phyloP scores from a whole-genome alignment of 257 asterid species.

The Lycium ferocissimum region DNA sequence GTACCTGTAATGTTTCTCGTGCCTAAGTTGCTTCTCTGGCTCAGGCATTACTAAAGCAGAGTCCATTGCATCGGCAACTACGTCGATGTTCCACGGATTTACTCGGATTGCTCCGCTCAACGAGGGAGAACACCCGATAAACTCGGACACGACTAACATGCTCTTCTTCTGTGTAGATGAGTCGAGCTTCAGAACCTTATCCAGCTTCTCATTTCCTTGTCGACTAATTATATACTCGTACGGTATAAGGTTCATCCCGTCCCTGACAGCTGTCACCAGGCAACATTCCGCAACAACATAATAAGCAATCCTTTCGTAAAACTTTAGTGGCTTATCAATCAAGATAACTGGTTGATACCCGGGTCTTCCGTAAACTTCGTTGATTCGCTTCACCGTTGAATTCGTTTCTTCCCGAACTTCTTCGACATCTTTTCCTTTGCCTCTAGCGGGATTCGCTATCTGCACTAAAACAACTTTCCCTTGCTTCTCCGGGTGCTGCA shows the following conservation, averaged over 20 bases:
- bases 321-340: conserved; percentile 74
- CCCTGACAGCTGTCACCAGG: conserved; percentile 91
- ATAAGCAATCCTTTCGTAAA: conserved; percentile 78
- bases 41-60: conserved; percentile 75
- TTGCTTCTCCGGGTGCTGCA: conserved; percentile 80
- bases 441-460: conserved; percentile 90
- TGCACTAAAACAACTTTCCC: conserved; percentile 92
- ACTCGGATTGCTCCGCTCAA: conserved; percentile 88
- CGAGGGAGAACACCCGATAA: conserved; percentile 90
- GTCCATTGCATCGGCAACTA: conserved; percentile 87
- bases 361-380: conserved; percentile 69
- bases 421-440: conserved; percentile 81
- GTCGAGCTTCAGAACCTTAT: conserved; percentile 57
- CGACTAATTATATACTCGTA: conserved; percentile 81
- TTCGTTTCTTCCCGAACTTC: conserved; percentile 83
- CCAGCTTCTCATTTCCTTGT: conserved; percentile 72
- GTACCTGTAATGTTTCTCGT: conserved; percentile 82
- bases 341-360: conserved; percentile 80
- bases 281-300: conserved; percentile 85
- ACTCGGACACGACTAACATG: conserved; percentile 88
- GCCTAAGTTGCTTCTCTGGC: conserved; percentile 83
- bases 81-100: conserved; percentile 89
- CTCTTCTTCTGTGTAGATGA: conserved; percentile 61
- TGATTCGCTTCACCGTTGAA: conserved; percentile 74
- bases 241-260: conserved; percentile 93